These are phyloP conservation scores for Yamadazyma jaroonii DNA, from an alignment of 1,139 yeast genomes.

Conservation along the genomic window DNA sequence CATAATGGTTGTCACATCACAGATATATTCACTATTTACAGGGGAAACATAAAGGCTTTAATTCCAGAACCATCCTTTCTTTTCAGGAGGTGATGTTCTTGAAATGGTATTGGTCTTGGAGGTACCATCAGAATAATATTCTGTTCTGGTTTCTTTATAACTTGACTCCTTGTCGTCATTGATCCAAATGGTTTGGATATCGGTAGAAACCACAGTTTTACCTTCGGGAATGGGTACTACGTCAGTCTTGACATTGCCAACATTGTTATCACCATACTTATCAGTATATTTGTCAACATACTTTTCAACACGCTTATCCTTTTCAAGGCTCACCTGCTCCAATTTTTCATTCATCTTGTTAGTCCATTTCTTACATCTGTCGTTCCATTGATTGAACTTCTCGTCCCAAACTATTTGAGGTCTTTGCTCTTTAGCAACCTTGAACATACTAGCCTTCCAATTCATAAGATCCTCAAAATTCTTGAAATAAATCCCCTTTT, in stretches of 20 bases:
- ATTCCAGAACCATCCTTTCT: slow-evolving; percentile 23
- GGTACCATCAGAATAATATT: slow-evolving; percentile 67
- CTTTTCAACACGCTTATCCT: background rate
- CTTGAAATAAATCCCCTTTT: slow-evolving; percentile 46
- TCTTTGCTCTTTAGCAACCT: slow-evolving; percentile 32
- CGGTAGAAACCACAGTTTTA: slow-evolving; percentile 48
- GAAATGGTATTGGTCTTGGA: slow-evolving; percentile 37
- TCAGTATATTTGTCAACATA: background rate
- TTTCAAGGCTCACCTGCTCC: background rate
- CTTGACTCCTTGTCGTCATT: slow-evolving; percentile 57
- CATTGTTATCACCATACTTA: no score
- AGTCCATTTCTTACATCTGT: no score
- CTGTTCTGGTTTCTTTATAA: slow-evolving; percentile 47
- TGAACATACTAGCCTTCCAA: slow-evolving; percentile 62
- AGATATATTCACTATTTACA: background rate
- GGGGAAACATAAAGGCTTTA: slow-evolving; percentile 1
- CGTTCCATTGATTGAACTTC: background rate
- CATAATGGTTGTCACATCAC: no score
- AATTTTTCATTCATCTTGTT: background rate
- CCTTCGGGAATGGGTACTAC: no score
- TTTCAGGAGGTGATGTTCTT: slow-evolving; percentile 30
- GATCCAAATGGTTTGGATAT: slow-evolving; percentile 43
- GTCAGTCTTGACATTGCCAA: no score
- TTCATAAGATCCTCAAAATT: slow-evolving; percentile 63
- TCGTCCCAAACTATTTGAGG: slow-evolving; percentile 4